Conservation (phyloP, 257 asterid species). For the Nicotiana attenuata region DNA sequence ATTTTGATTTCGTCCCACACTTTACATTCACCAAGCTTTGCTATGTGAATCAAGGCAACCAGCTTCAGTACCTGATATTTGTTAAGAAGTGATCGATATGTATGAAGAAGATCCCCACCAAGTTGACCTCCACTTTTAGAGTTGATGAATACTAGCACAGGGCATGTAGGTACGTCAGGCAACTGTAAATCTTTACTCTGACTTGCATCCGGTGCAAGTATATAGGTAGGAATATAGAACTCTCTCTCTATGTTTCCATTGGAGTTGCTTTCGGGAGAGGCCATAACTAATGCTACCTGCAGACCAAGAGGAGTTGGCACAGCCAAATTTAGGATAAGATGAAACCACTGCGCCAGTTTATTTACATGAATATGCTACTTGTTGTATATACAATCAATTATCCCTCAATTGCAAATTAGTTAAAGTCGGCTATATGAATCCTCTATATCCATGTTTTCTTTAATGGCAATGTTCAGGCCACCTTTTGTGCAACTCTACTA, state of each 20-base stretch:
- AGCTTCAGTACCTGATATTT: slow-evolving; percentile 54
- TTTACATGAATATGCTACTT: not conserved
- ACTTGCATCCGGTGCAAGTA: slow-evolving; percentile 36
- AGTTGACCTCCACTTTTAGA: slow-evolving; percentile 96
- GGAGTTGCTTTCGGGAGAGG: not conserved
- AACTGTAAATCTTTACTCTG: slow-evolving; percentile 11
- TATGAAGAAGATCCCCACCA: slow-evolving; percentile 77
- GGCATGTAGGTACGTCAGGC: slow-evolving; percentile 50
- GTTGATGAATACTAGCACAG: slow-evolving; percentile 85
- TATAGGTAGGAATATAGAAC: slow-evolving; percentile 51
- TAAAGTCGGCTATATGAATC: not conserved
- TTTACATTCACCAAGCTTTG: not conserved
- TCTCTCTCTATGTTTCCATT: slow-evolving; percentile 31
- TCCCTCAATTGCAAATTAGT: not conserved
- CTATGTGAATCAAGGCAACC: not conserved
- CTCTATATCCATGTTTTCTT: not conserved
- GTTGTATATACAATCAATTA: not conserved
- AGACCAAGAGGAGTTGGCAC: not conserved
- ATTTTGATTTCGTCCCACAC: not conserved
- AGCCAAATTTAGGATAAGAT: not conserved
- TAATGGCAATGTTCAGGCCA: not conserved
- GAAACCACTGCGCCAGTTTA: not conserved
- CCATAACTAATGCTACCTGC: not conserved
- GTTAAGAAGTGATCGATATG: slow-evolving; percentile 62
- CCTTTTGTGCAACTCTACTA: not conserved